Conservation (phyloP, 495 filamentous ascomycete genomes). For the Xanthoparmelia taractica region DNA sequence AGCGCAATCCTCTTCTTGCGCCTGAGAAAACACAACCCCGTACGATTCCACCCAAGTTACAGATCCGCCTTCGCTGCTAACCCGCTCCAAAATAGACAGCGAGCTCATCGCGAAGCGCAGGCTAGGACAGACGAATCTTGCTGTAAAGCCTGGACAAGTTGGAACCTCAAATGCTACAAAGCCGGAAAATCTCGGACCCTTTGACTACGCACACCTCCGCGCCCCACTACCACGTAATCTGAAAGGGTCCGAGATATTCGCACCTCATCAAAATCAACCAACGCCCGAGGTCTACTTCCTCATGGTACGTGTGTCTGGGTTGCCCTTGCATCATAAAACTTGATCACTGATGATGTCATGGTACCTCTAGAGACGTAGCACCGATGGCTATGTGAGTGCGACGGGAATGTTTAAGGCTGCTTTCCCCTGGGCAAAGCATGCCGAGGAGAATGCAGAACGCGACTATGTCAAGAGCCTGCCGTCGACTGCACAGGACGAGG, state of each 20-base stretch:
- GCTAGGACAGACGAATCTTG: slow-evolving; percentile 83
- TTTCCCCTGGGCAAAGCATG: slow-evolving; percentile 80
- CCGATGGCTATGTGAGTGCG: slow-evolving; percentile 88
- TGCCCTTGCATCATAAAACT: background rate
- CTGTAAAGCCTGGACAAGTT: slow-evolving; percentile 63
- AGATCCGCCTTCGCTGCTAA: slow-evolving; percentile 25
- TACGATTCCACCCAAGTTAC: slow-evolving; percentile 32
- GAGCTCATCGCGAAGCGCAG: slow-evolving; percentile 78
- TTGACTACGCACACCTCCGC: slow-evolving; percentile 93
- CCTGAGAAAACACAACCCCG: slow-evolving; percentile 59
- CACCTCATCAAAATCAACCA: slow-evolving; percentile 39
- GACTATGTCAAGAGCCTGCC: slow-evolving; percentile 71
- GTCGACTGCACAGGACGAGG: slow-evolving; percentile 79
- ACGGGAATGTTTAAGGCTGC: slow-evolving; percentile 99
- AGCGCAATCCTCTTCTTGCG: slow-evolving; percentile 68
- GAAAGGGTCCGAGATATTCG: slow-evolving; percentile 82
- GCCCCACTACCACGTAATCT: slow-evolving; percentile 84
- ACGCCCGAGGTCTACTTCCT: slow-evolving; percentile 88
- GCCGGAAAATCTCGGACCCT: slow-evolving; percentile 65
- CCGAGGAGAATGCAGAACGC: slow-evolving; percentile 81
- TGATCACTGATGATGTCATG: slow-evolving; percentile 14
- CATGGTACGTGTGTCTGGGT: slow-evolving; percentile 55
- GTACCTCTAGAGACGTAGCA: slow-evolving; percentile 63
- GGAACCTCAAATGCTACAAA: slow-evolving; percentile 58
- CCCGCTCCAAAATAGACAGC: slow-evolving; percentile 12